These are phyloP conservation scores for Mycena vulgaris DNA, from an alignment of 768 basidiomycete genomes.

Conservation along the genomic window DNA sequence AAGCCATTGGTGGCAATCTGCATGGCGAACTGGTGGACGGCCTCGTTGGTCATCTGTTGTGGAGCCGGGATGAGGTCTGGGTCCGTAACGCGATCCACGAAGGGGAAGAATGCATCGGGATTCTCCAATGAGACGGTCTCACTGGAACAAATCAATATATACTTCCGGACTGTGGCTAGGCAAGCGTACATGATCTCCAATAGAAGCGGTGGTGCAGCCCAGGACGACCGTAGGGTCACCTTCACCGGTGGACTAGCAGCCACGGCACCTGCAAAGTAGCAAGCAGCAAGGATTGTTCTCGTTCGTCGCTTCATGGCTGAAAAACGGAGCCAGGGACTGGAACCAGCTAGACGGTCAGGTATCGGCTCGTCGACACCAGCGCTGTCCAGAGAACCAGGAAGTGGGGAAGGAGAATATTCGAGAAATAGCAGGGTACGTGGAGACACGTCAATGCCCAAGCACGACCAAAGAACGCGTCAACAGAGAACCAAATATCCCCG, in stretches of 20 bases:
- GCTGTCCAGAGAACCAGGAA: background rate
- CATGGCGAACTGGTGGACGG: constrained; percentile 69
- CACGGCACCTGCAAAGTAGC: constrained; percentile 11
- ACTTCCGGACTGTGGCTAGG: background rate
- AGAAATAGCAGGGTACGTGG: background rate
- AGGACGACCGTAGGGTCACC: constrained; percentile 73
- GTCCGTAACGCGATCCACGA: constrained; percentile 76
- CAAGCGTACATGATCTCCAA: constrained; percentile 75
- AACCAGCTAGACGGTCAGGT: background rate
- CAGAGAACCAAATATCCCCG: background rate
- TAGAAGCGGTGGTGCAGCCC: constrained; percentile 74
- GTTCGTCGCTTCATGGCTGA: constrained; percentile 33
- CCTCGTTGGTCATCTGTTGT: constrained; percentile 60
- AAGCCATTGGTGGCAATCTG: constrained; percentile 63
- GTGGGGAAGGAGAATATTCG: background rate
- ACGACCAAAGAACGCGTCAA: constrained; percentile 5
- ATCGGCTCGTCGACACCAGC: background rate
- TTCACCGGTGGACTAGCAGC: constrained; percentile 65
- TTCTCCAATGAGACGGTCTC: constrained; percentile 87
- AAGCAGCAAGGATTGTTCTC: constrained; percentile 12
- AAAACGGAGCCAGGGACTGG: background rate
- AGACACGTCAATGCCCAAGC: background rate
- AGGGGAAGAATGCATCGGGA: constrained; percentile 80
- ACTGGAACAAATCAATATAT: constrained; percentile 56
- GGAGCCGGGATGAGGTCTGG: constrained; percentile 57